A percentile compares a stretch with the other conserved stretches of the same genome.
These are phyloP conservation scores for Crithidia sp. DNA, from an alignment of 208 protist genomes.

Conservation along the genomic window DNA sequence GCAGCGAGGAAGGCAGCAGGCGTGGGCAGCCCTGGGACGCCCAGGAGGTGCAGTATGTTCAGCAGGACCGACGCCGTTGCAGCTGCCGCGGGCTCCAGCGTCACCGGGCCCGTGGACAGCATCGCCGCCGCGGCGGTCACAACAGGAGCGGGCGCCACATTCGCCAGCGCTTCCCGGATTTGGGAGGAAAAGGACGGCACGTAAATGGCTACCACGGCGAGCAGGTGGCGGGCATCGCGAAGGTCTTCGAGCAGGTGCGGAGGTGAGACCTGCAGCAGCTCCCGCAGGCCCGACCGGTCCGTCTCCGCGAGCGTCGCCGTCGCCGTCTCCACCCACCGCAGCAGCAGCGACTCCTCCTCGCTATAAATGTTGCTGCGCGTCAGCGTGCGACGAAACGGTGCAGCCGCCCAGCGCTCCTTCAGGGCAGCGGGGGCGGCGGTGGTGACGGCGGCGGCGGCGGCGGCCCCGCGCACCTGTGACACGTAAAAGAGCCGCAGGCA, in stretches of 20 bases:
- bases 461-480: slow-evolving; percentile 40
- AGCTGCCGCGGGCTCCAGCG: slow-evolving; percentile 32
- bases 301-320: slow-evolving; percentile 25
- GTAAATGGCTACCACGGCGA: slow-evolving; percentile 72
- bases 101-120: not conserved
- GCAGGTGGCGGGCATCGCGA: slow-evolving; percentile 68
- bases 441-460: not conserved
- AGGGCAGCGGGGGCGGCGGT: slow-evolving; percentile 1
- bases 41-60: slow-evolving; percentile 48
- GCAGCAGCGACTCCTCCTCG: slow-evolving; percentile 77
- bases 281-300: slow-evolving; percentile 14
- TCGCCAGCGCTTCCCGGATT: slow-evolving; percentile 22
- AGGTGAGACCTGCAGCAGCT: not conserved
- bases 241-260: slow-evolving; percentile 71
- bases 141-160: not conserved
- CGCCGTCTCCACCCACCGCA: slow-evolving; percentile 78
- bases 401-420: slow-evolving; percentile 17
- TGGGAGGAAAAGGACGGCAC: slow-evolving; percentile 48
- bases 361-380: slow-evolving; percentile 89
- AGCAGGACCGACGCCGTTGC: slow-evolving; percentile 57
- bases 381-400: slow-evolving; percentile 33
- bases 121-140: not conserved
- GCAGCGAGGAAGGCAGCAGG: slow-evolving; percentile 61
- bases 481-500: slow-evolving; percentile 82
- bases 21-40: slow-evolving; percentile 42